These are phyloP conservation scores for Somion occarium DNA, from an alignment of 1,284 basidiomycete species.

Conservation along the genomic window DNA sequence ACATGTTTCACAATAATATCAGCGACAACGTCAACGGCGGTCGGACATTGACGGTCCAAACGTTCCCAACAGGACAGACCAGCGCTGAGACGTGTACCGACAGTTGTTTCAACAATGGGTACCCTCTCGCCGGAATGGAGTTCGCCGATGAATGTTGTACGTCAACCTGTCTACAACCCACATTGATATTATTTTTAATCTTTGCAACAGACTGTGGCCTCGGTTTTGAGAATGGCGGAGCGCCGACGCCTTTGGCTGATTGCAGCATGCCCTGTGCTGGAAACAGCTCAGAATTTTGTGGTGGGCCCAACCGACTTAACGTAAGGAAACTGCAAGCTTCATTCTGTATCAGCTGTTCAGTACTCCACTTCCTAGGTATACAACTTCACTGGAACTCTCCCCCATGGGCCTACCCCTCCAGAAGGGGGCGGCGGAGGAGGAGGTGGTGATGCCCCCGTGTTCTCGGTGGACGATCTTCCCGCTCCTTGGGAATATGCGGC, in stretches of 20 bases:
- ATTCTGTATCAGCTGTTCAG: not conserved
- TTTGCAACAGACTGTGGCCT: conserved; percentile 46
- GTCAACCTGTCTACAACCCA: conserved; percentile 20
- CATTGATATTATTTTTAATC: conserved; percentile 2
- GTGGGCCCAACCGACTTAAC: conserved; percentile 47
- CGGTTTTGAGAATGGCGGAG: conserved; percentile 41
- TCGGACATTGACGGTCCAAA: conserved; percentile 44
- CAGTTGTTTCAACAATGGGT: conserved; percentile 59
- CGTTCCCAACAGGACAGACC: conserved; percentile 38
- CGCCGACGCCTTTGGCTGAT: conserved; percentile 37
- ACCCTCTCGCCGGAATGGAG: conserved; percentile 51
- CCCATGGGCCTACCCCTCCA: conserved; percentile 30
- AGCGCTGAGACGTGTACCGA: conserved; percentile 57
- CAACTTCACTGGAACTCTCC: conserved; percentile 59
- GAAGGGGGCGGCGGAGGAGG: conserved; percentile 32
- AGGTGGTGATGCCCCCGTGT: conserved; percentile 26
- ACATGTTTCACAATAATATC: conserved; percentile 4
- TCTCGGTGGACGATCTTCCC: conserved; percentile 46
- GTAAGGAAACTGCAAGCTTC: conserved; percentile 11
- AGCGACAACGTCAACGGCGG: conserved; percentile 39
- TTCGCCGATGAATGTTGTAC: conserved; percentile 43
- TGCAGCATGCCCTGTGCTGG: conserved; percentile 66
- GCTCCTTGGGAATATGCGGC: conserved; percentile 42
- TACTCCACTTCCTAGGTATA: conserved; percentile 35
- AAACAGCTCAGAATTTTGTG: conserved; percentile 58